Conservation (phyloP, 139 green algal genomes). For the Chlorella sp. region DNA sequence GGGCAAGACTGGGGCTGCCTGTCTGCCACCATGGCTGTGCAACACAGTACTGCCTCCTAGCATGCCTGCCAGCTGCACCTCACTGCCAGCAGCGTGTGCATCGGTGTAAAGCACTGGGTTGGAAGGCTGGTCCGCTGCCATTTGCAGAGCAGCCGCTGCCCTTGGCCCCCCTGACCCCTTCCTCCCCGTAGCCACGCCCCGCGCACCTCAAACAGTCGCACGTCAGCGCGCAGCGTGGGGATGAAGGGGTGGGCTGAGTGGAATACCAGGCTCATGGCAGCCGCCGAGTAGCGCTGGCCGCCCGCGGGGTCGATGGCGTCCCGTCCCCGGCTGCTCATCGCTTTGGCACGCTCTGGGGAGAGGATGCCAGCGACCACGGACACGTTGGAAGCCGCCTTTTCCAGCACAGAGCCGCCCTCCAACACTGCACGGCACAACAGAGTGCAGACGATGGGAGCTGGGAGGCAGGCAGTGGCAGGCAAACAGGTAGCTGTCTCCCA, state of each 20-base stretch:
- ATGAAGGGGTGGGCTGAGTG: constrained; percentile 88
- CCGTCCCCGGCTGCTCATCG: constrained; percentile 79
- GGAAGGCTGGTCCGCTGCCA: too few relatives aligned
- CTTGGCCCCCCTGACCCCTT: too few relatives aligned
- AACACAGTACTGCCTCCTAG: neutral
- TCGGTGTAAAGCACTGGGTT: too few relatives aligned
- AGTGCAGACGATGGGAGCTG: neutral
- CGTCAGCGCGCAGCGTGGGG: constrained; percentile 94
- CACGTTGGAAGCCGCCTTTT: constrained; percentile 93
- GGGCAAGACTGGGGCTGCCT: neutral
- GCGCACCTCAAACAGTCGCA: constrained; percentile 88
- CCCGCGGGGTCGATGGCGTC: constrained; percentile 67
- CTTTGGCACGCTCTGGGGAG: constrained; percentile 65
- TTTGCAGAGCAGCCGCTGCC: too few relatives aligned
- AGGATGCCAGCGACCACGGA: constrained; percentile 79
- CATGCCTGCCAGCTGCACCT: too few relatives aligned
- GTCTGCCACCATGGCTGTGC: neutral
- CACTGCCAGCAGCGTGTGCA: too few relatives aligned
- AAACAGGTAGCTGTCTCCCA: neutral
- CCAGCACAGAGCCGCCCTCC: constrained; percentile 88
- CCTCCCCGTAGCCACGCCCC: too few relatives aligned
- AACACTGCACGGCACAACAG: constrained; percentile 50
- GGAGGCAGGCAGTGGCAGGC: too few relatives aligned
- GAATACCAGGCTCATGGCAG: constrained; percentile 94
- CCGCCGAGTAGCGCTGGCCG: constrained; percentile 72